Evolutionary conservation across 176 grass and related monocot genomes (phyloP).

Genomic region (Raddia distichophylla): DNA sequence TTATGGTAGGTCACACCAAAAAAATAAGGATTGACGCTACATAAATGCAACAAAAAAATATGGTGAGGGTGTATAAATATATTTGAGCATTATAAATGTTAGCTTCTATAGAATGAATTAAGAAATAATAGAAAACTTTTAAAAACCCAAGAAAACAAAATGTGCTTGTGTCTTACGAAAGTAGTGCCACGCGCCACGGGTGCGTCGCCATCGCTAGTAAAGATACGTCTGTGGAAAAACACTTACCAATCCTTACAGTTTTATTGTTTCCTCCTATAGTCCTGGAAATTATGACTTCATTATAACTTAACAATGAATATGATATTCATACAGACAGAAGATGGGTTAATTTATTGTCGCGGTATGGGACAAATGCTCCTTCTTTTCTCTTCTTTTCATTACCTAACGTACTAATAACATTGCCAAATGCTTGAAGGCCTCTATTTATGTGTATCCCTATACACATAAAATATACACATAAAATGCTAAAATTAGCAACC

Average conservation of each 20-base stretch:
- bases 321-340: slow-evolving; percentile 58
- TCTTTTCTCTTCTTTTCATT: slow-evolving; percentile 90
- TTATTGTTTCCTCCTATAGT: slow-evolving; percentile 87
- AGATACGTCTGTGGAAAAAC: not conserved
- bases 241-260: slow-evolving; percentile 82
- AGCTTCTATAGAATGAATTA: too few relatives aligned
- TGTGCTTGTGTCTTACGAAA: too few relatives aligned
- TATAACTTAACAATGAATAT: not conserved
- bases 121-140: too few relatives aligned
- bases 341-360: slow-evolving; percentile 80
- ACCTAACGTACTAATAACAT: slow-evolving; percentile 80
- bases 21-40: too few relatives aligned
- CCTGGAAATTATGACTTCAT: slow-evolving; percentile 40
- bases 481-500: not conserved
- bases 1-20: too few relatives aligned
- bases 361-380: slow-evolving; percentile 74
- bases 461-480: slow-evolving; percentile 10
- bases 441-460: slow-evolving; percentile 85
- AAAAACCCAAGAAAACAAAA: too few relatives aligned
- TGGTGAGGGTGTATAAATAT: too few relatives aligned
- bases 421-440: slow-evolving; percentile 84
- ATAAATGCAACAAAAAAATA: too few relatives aligned
- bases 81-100: too few relatives aligned
- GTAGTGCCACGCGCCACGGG: too few relatives aligned
- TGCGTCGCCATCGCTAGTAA: too few relatives aligned